Percentiles rank a stretch among this genome's conserved stretches.
These are phyloP conservation scores for Fusarium euwallaceae DNA, from an alignment of 2,329 filamentous ascomycete species.

Conservation along the genomic window DNA sequence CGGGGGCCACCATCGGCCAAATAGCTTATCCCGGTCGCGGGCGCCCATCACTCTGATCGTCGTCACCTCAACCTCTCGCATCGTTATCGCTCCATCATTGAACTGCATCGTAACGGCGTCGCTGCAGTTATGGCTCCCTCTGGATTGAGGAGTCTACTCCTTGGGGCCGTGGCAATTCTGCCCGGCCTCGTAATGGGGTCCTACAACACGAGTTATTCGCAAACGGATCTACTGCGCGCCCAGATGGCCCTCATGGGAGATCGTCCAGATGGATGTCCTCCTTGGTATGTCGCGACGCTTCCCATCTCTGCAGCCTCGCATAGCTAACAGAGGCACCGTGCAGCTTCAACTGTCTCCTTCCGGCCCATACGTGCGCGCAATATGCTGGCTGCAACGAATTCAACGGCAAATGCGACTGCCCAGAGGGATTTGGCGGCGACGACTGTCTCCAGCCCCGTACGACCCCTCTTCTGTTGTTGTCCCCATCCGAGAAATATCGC, in stretches of 20 bases:
- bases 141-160: slow-evolving; percentile 54
- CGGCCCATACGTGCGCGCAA: slow-evolving; percentile 91
- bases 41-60: slow-evolving; percentile 32
- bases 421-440: slow-evolving; percentile 91
- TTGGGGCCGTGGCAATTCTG: slow-evolving; percentile 57
- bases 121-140: slow-evolving; percentile 57
- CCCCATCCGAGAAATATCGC: not conserved
- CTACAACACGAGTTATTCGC: slow-evolving; percentile 70
- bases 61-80: slow-evolving; percentile 26
- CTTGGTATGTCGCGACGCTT: slow-evolving; percentile 67
- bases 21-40: slow-evolving; percentile 43
- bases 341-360: slow-evolving; percentile 98
- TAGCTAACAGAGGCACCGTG: slow-evolving; percentile 25
- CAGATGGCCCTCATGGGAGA: slow-evolving; percentile 80
- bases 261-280: slow-evolving; percentile 82
- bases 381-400: slow-evolving; percentile 90
- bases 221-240: slow-evolving; percentile 71
- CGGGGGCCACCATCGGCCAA: slow-evolving; percentile 45
- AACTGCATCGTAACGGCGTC: slow-evolving; percentile 36
- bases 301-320: not conserved
- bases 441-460: slow-evolving; percentile 87
- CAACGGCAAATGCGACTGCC: slow-evolving; percentile 93
- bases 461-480: slow-evolving; percentile 40
- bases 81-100: slow-evolving; percentile 33
- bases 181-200: slow-evolving; percentile 55